A percentile compares a stretch with the other conserved stretches of the same genome.
Conservation (phyloP, 2,329 filamentous ascomycete species). For the Diaporthe helianthi region DNA sequence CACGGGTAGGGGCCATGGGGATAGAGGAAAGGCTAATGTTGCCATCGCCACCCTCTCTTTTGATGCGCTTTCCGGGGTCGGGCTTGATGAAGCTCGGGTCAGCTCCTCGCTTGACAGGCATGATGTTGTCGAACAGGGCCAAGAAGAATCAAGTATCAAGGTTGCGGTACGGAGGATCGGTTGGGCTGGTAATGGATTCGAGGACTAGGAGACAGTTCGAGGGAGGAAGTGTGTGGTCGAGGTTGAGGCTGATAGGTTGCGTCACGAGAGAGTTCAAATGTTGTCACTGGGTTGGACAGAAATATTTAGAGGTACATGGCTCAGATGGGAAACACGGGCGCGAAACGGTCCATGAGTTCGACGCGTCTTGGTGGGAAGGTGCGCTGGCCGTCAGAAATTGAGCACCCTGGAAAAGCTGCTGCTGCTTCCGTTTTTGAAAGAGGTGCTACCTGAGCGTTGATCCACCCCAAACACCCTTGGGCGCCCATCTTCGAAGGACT, state of each 20-base stretch:
- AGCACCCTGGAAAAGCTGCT: background rate
- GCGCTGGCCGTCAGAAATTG: background rate
- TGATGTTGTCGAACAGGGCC: background rate
- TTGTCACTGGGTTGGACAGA: background rate
- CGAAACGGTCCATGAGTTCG: background rate
- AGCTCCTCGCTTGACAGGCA: slow-evolving; percentile 22
- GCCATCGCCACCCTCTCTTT: slow-evolving; percentile 24
- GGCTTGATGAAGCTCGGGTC: slow-evolving; percentile 14
- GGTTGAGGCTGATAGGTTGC: background rate
- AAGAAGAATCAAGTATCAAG: background rate
- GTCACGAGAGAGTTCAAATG: background rate
- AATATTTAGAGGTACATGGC: background rate
- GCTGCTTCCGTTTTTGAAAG: background rate
- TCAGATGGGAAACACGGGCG: background rate
- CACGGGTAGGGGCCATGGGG: slow-evolving; percentile 1
- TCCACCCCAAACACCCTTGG: too few species aligned
- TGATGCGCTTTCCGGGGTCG: slow-evolving; percentile 24
- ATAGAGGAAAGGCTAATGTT: slow-evolving; percentile 9
- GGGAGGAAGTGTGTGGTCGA: background rate
- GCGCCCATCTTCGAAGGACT: too few species aligned
- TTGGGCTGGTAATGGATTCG: too few species aligned
- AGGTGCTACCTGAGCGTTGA: too few species aligned
- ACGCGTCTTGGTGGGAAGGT: background rate
- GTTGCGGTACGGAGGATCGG: background rate
- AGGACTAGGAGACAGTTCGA: background rate